Evolutionary conservation across 2,329 filamentous ascomycete genomes (phyloP).

Genomic region (Penicillium sp.): DNA sequence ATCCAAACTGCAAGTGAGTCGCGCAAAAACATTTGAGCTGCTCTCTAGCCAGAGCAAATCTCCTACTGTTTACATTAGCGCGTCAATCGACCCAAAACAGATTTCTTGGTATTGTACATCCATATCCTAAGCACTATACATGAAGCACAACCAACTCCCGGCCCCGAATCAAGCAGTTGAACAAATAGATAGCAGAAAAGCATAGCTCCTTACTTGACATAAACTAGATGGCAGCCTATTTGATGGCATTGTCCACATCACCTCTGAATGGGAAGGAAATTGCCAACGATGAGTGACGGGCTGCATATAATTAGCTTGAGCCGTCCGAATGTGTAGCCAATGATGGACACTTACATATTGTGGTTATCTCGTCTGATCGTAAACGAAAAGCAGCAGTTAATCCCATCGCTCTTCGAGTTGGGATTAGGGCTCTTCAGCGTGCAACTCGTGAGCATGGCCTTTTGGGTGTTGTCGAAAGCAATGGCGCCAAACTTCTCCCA

Average conservation of each 20-base stretch:
- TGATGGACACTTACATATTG: conserved; percentile 72
- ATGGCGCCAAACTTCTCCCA: conserved; percentile 99
- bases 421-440: conserved; percentile 77
- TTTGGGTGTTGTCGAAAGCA: conserved; percentile 89
- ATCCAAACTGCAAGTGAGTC: not conserved
- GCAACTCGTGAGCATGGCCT: conserved; percentile 92
- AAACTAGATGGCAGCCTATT: not conserved
- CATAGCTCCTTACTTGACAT: conserved; percentile 7
- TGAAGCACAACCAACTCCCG: conserved; percentile 8
- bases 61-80: not conserved
- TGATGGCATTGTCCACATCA: conserved; percentile 26
- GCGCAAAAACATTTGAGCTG: not conserved
- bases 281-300: conserved; percentile 90
- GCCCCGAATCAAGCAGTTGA: conserved; percentile 20
- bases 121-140: conserved; percentile 18
- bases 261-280: conserved; percentile 72
- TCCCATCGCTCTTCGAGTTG: conserved; percentile 64
- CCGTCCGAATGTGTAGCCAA: not conserved
- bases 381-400: conserved; percentile 96
- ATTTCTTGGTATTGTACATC: conserved; percentile 2
- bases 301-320: conserved; percentile 47
- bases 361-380: conserved; percentile 92
- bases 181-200: conserved; percentile 3
- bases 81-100: not conserved
- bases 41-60: not conserved